Evolutionary conservation across 129 eudicot genomes (phyloP).

Genomic region (Calendula officinalis): DNA sequence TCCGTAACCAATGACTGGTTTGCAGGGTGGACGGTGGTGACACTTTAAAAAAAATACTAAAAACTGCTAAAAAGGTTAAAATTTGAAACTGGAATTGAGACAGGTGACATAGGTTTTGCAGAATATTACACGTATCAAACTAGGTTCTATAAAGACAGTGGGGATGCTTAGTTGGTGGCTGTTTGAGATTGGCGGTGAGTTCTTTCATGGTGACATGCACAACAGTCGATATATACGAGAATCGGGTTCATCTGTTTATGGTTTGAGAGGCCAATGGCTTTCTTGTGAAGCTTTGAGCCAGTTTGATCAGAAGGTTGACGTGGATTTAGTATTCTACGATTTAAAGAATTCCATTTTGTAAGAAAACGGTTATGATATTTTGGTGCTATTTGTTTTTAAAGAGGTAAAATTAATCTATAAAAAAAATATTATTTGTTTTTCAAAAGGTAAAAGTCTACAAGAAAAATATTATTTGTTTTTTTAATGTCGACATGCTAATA

Average conservation of each 20-base stretch:
- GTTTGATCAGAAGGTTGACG: not conserved
- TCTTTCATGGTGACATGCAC: conserved; percentile 11
- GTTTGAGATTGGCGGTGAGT: conserved; percentile 1
- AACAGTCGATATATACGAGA: conserved; percentile 22
- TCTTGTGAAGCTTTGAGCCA: conserved; percentile 13
- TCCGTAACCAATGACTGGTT: conserved; percentile 18
- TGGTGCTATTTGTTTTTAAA: not conserved
- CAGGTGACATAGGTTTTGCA: conserved; percentile 3
- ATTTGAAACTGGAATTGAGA: conserved; percentile 14
- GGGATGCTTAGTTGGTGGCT: conserved; percentile 9
- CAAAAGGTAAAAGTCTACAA: too few relatives aligned
- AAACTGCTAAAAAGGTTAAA: conserved; percentile 5
- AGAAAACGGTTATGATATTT: not conserved
- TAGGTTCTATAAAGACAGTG: conserved; percentile 12
- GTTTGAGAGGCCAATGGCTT: conserved; percentile 20
- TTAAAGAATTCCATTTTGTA: not conserved
- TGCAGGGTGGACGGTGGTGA: conserved; percentile 5
- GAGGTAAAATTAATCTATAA: too few relatives aligned
- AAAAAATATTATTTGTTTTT: too few relatives aligned
- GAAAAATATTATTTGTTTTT: too few relatives aligned
- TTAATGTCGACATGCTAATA: too few relatives aligned
- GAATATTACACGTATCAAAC: not conserved
- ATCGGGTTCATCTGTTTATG: conserved; percentile 5
- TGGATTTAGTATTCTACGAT: not conserved
- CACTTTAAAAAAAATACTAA: conserved; percentile 1